Base-by-base conservation (phyloP, 495 filamentous ascomycete species). In the Penicillium cinerascens region DNA sequence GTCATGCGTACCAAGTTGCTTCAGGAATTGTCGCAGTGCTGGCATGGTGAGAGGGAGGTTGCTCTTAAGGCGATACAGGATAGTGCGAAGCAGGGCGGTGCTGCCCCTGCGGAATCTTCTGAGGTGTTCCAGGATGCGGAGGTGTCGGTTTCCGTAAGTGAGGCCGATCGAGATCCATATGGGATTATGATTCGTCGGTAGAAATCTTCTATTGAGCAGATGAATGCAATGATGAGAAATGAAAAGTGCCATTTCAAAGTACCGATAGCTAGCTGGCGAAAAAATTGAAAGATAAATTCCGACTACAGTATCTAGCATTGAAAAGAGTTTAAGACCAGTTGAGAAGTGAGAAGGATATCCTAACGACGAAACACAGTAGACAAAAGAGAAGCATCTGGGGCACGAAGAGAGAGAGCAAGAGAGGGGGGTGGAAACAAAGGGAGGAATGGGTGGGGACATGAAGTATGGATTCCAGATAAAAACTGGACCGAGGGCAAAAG, bases 141-240 rank as follows among this genome's bases (percentile, higher is more conserved):
- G 39, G 72, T 86, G 16, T 73, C 82, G 46, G 84, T 97, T 36
- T 61, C 83, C 55, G 83, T 93, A 42, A 96, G 90, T 64, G 78
- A 86, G 63, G 75, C 70, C 46, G 93, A 98, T 73, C 76, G 80
- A 29, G 93, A 98, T 77, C 86, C 86, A 2, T 89, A 82, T 72
- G 82, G 81, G 17, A 82, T 89, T 57, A 78, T 87, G 60, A 72
- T 86, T 40, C 66, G 74, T 52, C 76, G 75, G 4, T 17, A 33
- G 29, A 33, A 1, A 33, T 33, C 10, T 33, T 3, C 10, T 33
- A 13, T 33, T n/a, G n/a, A n/a, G 9, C 11, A 33, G 29, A 10
- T 33, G 29, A 13, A 33, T 33, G 29, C 29, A 33, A 33, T 33
- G 29, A 13, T 33, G 29, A 33, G 11, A 33, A 29, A 9, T 29